A percentile compares a stretch with the other conserved stretches of the same genome.
phyloP scores from a whole-genome alignment of 2,329 filamentous ascomycete species.

The Arthrobotrys musiformis region DNA sequence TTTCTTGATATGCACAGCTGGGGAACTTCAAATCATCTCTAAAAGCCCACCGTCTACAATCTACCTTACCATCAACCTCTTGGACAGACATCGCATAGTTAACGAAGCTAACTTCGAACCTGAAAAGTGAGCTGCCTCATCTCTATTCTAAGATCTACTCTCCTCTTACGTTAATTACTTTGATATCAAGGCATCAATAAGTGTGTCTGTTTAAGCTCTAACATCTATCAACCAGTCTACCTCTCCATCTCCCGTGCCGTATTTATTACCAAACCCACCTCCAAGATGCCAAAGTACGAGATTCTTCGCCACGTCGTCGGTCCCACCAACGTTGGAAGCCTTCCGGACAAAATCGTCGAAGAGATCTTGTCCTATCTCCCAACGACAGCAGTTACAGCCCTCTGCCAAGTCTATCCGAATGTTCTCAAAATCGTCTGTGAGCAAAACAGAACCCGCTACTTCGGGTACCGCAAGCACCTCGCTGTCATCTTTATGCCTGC shows the following conservation, averaged over 20 bases:
- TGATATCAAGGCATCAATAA: neutral
- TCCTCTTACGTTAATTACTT: neutral
- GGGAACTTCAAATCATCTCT: neutral
- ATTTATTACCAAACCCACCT: neutral
- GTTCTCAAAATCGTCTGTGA: slow-evolving; percentile 25
- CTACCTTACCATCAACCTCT: neutral
- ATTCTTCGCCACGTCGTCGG: slow-evolving; percentile 2
- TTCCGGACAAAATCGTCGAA: slow-evolving; percentile 9
- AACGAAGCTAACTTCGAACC: neutral
- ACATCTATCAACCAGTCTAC: neutral
- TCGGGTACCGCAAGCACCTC: slow-evolving; percentile 30
- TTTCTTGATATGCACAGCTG: neutral
- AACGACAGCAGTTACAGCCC: slow-evolving; percentile 12
- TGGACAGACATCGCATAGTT: neutral
- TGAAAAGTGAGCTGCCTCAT: neutral
- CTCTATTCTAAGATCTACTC: neutral
- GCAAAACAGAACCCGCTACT: slow-evolving; percentile 25
- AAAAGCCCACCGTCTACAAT: neutral
- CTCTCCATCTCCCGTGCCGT: neutral
- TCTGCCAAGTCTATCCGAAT: slow-evolving; percentile 4
- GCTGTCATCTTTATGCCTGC: slow-evolving; percentile 33
- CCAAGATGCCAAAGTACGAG: slow-evolving; percentile 32
- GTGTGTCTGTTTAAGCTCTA: neutral
- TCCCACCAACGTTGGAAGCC: neutral
- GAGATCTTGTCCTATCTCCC: slow-evolving; percentile 36